Base-by-base conservation (phyloP, 2,329 filamentous ascomycete genomes). In the Colletotrichum liriopes region DNA sequence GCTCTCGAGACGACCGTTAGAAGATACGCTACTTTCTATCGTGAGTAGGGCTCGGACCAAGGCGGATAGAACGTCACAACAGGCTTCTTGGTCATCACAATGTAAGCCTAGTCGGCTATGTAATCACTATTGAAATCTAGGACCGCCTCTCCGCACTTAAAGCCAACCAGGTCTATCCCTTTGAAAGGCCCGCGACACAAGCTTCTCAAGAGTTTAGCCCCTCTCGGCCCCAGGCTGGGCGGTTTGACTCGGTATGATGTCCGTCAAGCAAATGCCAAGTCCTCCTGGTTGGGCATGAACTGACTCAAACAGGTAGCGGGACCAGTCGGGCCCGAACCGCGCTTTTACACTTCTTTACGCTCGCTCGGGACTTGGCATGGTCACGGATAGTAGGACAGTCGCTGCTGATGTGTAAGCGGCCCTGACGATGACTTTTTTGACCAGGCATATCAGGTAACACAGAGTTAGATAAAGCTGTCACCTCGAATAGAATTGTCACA, bases 161-260 rank as follows among this genome's bases (percentile, higher is more conserved):
- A 16, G 5, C 26, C 14, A 35, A 41, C 64, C 11, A 49, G 68
- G 68, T 43, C 23, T 18, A 43, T 7, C 68, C 47, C 54, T 58
- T 7, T 26, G 18, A 12, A 35, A 20, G 37, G 23, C n/a, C 41
- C 20, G 35, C 32, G 23, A 29, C 43, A 56, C 37, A 55, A 61
- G 55, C 63, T 67, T 64, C 55, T 37, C 16, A 18, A 41, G 23
- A 11, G 32, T 26, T 26, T 35, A 9, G 18, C 51, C 20, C 45
- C 47, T 41, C 43, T 35, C n/a, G 8, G 51, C 35, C 26, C 35
- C 35, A 2, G 26, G 37, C 43, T 56, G 49, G 52, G 37, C 43
- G 23, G 49, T 23, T 65, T 32, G n/a, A 5, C n/a, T 58, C 64
- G 51, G 68, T 26, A 67, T 56, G 41, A 58, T 67, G 56, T 45